phyloP scores from a whole-genome alignment of 2,329 filamentous ascomycete species.

The Neonectria magnoliae region DNA sequence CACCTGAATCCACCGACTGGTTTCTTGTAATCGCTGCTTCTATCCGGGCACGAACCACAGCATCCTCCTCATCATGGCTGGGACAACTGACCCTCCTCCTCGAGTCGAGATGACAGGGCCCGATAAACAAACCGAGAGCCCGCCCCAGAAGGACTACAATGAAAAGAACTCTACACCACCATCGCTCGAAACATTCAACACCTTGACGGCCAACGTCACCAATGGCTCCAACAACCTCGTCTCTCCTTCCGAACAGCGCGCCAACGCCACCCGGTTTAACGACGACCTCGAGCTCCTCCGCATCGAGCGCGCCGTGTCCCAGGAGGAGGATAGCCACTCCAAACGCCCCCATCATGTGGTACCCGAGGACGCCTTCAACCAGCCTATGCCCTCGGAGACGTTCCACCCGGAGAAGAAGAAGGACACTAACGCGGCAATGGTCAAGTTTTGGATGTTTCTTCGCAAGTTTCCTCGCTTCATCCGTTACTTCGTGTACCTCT shows the following conservation, averaged over 20 bases:
- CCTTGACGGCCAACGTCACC: constrained; percentile 37
- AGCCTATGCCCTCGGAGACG: constrained; percentile 40
- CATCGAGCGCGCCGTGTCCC: constrained; percentile 57
- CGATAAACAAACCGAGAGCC: constrained; percentile 10
- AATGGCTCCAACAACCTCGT: constrained; percentile 32
- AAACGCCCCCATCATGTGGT: constrained; percentile 48
- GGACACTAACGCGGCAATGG: constrained; percentile 48
- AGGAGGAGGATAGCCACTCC: constrained; percentile 49
- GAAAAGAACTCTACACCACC: constrained; percentile 41
- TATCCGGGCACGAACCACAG: constrained; percentile 4
- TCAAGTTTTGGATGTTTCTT: constrained; percentile 56
- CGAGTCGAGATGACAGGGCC: constrained; percentile 27
- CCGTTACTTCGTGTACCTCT: constrained; percentile 60
- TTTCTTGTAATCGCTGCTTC: not conserved
- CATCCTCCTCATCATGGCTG: constrained; percentile 29
- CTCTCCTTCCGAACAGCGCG: constrained; percentile 44
- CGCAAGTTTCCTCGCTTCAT: constrained; percentile 61
- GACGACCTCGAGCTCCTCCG: constrained; percentile 62
- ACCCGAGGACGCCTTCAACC: constrained; percentile 60
- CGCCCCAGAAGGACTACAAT: constrained; percentile 26
- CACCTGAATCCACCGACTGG: not conserved
- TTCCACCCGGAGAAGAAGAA: constrained; percentile 40
- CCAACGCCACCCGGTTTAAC: constrained; percentile 52
- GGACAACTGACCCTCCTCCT: constrained; percentile 31
- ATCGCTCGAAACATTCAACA: constrained; percentile 46